Conservation (phyloP, 1,139 yeast genomes). For the Pichia sp. region DNA sequence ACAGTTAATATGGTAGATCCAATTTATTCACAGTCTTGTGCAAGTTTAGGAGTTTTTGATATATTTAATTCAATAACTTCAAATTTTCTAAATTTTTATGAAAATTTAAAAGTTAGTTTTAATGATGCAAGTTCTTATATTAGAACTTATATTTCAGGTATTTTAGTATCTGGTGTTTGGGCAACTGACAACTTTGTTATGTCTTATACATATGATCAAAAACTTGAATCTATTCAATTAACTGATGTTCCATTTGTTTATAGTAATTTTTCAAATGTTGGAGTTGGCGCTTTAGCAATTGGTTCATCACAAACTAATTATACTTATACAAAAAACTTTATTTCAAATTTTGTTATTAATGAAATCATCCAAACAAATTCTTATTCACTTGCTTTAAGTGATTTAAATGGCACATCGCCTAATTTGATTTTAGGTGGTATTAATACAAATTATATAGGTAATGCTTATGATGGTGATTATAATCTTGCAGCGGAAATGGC, state of each 20-base stretch:
- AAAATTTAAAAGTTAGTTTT: not conserved
- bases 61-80: slow-evolving; percentile 13
- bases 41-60: slow-evolving; percentile 15
- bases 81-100: slow-evolving; percentile 6
- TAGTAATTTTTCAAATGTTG: slow-evolving; percentile 36
- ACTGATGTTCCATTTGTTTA: slow-evolving; percentile 30
- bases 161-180: slow-evolving; percentile 21
- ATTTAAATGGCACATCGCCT: slow-evolving; percentile 20
- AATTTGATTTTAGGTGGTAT: slow-evolving; percentile 56
- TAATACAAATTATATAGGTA: slow-evolving; percentile 36
- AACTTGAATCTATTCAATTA: slow-evolving; percentile 4
- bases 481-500: slow-evolving; percentile 33
- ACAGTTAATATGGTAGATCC: slow-evolving; percentile 3
- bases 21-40: slow-evolving; percentile 7
- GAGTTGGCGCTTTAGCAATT: slow-evolving; percentile 55
- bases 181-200: slow-evolving; percentile 22
- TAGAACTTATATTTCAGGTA: slow-evolving; percentile 14
- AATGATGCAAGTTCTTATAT: slow-evolving; percentile 12
- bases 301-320: slow-evolving; percentile 32
- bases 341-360: slow-evolving; percentile 37
- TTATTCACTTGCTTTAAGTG: slow-evolving; percentile 50
- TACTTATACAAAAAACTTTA: slow-evolving; percentile 10
- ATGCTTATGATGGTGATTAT: not conserved
- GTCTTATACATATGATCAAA: not conserved
- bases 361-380: slow-evolving; percentile 41